These are phyloP conservation scores for Sporisorium sorghi DNA, from an alignment of 1,284 basidiomycete species.

Conservation along the genomic window DNA sequence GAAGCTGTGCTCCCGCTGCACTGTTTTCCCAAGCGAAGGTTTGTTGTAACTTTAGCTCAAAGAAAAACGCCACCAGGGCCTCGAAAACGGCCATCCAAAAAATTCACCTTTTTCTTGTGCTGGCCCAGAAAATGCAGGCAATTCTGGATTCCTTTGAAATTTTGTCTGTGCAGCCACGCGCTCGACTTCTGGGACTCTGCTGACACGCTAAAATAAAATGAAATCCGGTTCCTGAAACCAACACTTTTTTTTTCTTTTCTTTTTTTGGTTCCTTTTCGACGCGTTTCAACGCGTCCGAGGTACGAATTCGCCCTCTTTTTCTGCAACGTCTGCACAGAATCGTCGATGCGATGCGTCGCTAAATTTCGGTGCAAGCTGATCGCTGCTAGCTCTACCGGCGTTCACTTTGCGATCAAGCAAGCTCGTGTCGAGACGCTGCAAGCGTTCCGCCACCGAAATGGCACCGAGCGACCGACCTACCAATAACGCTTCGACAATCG, in stretches of 20 bases:
- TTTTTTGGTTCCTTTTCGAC: background rate
- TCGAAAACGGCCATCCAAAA: conserved; percentile 3
- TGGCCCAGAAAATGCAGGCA: background rate
- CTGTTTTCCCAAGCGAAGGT: conserved; percentile 32
- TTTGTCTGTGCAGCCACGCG: conserved; percentile 2
- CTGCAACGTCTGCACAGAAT: background rate
- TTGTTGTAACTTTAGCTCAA: conserved; percentile 32
- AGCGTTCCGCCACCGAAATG: background rate
- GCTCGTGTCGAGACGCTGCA: background rate
- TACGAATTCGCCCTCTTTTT: conserved; percentile 7
- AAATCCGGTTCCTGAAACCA: conserved; percentile 16
- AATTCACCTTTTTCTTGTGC: background rate
- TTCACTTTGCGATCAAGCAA: background rate
- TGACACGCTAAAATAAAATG: background rate
- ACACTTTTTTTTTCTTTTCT: conserved; percentile 19
- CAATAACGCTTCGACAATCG: too few relatives aligned
- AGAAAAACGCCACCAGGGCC: background rate
- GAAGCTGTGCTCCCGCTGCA: conserved; percentile 14
- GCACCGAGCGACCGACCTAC: too few relatives aligned
- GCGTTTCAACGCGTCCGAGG: conserved; percentile 13
- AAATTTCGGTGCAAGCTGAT: background rate
- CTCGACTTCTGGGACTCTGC: background rate
- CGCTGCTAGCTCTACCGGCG: conserved; percentile 1
- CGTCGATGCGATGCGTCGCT: conserved; percentile 2
- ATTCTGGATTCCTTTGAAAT: background rate